These are phyloP conservation scores for Neocallimastix lanati DNA, from an alignment of 192 early-diverging fungal genomes.

Conservation along the genomic window DNA sequence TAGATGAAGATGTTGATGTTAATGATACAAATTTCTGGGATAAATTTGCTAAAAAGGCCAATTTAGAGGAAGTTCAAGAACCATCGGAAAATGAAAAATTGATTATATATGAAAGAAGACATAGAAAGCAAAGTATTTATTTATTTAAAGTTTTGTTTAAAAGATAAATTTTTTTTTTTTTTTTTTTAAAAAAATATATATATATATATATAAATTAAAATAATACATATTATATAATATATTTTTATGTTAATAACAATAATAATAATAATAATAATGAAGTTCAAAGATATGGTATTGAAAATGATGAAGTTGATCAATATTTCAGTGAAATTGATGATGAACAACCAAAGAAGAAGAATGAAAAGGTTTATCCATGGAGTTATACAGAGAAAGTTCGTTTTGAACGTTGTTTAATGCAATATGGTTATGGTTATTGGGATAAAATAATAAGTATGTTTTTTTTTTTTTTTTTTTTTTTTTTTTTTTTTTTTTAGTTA, in stretches of 20 bases:
- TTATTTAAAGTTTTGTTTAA: no score
- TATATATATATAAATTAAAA: no score
- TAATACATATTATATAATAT: no score
- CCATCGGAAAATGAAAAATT: slow-evolving; percentile 25
- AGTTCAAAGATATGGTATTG: slow-evolving; percentile 36
- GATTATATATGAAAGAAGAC: slow-evolving; percentile 50
- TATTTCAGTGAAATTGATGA: slow-evolving; percentile 7
- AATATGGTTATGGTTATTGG: slow-evolving; percentile 30
- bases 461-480: no score
- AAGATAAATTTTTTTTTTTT: no score
- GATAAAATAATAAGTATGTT: slow-evolving; percentile 24
- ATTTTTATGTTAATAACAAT: no score
- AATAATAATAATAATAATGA: no score
- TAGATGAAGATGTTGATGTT: slow-evolving; percentile 38
- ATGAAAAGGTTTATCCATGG: slow-evolving; percentile 17
- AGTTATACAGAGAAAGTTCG: slow-evolving; percentile 24
- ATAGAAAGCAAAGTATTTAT: slow-evolving; percentile 23
- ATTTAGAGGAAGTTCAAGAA: slow-evolving; percentile 42
- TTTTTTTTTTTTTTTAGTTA: no score
- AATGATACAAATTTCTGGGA: slow-evolving; percentile 83
- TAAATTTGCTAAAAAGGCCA: slow-evolving; percentile 59
- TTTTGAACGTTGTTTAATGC: slow-evolving; percentile 31
- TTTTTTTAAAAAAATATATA: no score
- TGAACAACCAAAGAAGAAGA: background rate
- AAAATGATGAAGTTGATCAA: slow-evolving; percentile 13